Evolutionary conservation across 139 green algal genomes (phyloP).

Genomic region (Coelastrella sp.): DNA sequence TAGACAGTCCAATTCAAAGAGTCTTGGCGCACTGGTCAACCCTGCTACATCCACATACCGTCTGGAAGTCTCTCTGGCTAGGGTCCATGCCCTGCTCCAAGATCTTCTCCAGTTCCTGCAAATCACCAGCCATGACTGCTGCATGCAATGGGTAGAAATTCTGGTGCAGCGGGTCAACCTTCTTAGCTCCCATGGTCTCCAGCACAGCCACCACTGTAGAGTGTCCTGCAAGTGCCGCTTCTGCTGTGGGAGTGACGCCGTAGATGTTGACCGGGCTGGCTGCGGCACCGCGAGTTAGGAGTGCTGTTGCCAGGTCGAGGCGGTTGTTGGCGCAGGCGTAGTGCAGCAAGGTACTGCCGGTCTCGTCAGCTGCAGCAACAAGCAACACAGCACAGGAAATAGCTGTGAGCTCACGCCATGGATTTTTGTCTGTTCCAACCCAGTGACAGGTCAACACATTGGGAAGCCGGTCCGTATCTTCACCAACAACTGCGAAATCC

Average conservation of each 20-base stretch:
- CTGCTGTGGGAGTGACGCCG: background rate
- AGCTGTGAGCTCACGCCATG: too few species aligned
- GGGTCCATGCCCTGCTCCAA: background rate
- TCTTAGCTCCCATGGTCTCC: background rate
- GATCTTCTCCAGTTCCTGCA: background rate
- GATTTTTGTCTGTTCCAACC: too few species aligned
- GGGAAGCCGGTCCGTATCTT: too few species aligned
- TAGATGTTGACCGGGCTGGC: background rate
- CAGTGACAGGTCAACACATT: too few species aligned
- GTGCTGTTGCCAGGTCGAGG: background rate
- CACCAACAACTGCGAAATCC: too few species aligned
- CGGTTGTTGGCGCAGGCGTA: background rate
- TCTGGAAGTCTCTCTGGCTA: background rate
- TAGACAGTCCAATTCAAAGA: too few species aligned
- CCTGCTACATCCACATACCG: background rate
- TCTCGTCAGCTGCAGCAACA: background rate
- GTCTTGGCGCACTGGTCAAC: background rate
- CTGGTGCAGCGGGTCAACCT: background rate
- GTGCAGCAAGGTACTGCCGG: constrained; percentile 40
- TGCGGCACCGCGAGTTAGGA: constrained; percentile 1
- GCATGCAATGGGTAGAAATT: constrained; percentile 42
- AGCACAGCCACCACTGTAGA: background rate
- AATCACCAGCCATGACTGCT: constrained; percentile 3
- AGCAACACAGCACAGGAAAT: background rate
- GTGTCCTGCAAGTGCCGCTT: background rate